These are phyloP conservation scores for Erysimum cheiri DNA, from an alignment of 441 rosid species.

Conservation along the genomic window DNA sequence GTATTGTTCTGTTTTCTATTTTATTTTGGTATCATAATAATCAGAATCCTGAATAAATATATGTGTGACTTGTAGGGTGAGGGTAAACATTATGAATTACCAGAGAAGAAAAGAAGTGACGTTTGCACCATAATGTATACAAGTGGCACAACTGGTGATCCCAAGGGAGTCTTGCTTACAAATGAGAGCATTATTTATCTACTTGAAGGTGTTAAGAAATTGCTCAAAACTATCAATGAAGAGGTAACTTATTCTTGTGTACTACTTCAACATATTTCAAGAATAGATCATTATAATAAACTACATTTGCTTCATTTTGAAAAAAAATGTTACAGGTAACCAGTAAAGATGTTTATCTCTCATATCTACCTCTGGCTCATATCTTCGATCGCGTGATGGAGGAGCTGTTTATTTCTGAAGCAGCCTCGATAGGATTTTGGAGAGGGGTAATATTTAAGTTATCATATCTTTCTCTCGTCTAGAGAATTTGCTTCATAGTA, in stretches of 20 bases:
- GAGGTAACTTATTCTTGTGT: conserved; percentile 49
- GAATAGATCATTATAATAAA: background rate
- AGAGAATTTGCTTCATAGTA: conserved; percentile 2
- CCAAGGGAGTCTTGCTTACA: conserved; percentile 94
- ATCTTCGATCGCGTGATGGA: conserved; percentile 94
- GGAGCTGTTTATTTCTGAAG: conserved; percentile 72
- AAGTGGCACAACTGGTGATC: conserved; percentile 98
- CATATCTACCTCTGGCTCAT: conserved; percentile 98
- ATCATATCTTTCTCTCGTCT: conserved; percentile 19
- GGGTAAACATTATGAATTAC: conserved; percentile 70
- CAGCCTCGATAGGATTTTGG: conserved; percentile 95
- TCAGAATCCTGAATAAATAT: background rate
- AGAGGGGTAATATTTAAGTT: conserved; percentile 49
- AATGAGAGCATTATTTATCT: conserved; percentile 81
- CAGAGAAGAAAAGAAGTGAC: conserved; percentile 76
- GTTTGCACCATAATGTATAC: conserved; percentile 97
- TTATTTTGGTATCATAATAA: background rate
- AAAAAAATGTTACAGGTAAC: conserved; percentile 57
- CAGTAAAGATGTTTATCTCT: conserved; percentile 73
- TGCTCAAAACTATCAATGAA: conserved; percentile 72
- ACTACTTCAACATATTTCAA: background rate
- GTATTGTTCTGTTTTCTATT: background rate
- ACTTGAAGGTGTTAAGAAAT: conserved; percentile 69
- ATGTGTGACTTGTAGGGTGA: conserved; percentile 58
- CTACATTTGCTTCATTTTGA: conserved; percentile 14